phyloP scores from a whole-genome alignment of 2,329 filamentous ascomycete species.

The Pyricularia sp. region DNA sequence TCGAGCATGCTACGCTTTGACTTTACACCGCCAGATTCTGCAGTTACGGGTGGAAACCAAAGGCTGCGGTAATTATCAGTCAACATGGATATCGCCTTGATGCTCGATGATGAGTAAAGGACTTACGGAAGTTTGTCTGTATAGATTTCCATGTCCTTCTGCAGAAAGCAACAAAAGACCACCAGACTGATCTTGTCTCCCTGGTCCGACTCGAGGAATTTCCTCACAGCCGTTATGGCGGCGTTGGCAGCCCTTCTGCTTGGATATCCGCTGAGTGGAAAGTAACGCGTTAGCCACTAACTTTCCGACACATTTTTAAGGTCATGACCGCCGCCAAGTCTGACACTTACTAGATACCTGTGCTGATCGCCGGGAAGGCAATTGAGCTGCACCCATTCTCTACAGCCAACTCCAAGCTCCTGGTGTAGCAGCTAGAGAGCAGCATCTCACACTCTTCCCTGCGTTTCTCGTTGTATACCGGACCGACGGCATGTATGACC shows the following conservation, averaged over 20 bases:
- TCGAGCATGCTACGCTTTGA: neutral
- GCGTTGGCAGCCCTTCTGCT: conserved; percentile 57
- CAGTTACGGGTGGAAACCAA: conserved; percentile 16
- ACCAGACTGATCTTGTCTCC: conserved; percentile 51
- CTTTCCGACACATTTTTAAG: neutral
- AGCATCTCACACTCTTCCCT: conserved; percentile 30
- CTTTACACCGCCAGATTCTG: neutral
- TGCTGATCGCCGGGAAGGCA: conserved; percentile 77
- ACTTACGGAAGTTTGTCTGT: conserved; percentile 57
- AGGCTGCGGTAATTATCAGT: conserved; percentile 9
- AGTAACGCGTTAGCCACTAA: neutral
- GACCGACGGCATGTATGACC: conserved; percentile 86
- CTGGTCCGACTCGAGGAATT: conserved; percentile 35
- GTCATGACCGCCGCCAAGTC: neutral
- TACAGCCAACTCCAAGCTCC: conserved; percentile 59
- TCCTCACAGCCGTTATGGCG: conserved; percentile 47
- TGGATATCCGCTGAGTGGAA: conserved; percentile 52
- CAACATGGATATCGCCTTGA: neutral
- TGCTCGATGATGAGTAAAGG: neutral
- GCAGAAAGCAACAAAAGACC: conserved; percentile 73
- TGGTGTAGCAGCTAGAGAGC: conserved; percentile 52
- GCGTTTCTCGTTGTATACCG: conserved; percentile 46
- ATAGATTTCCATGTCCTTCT: conserved; percentile 67
- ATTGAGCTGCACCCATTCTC: conserved; percentile 53
- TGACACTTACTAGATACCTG: conserved; percentile 53